Conservation (phyloP, 164 flowering plant species). For the Liquidambar formosana region DNA sequence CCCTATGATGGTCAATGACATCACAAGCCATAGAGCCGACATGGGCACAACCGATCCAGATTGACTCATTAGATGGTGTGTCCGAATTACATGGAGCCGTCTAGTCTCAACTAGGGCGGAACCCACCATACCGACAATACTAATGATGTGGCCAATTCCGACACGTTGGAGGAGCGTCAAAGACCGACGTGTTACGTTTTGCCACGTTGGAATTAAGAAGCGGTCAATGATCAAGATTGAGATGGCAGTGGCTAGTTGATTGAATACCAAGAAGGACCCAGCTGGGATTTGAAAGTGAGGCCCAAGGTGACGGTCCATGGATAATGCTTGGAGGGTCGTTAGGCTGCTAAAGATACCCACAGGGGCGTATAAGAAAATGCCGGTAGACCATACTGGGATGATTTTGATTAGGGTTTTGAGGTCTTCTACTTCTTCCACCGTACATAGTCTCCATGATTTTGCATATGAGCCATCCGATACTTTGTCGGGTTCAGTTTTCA, state of each 20-base stretch:
- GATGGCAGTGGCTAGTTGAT: slow-evolving; percentile 13
- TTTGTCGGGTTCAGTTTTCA: slow-evolving; percentile 11
- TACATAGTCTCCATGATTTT: slow-evolving; percentile 31
- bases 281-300: slow-evolving; percentile 33
- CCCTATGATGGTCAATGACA: slow-evolving; percentile 35
- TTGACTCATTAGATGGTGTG: not conserved
- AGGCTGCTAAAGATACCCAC: slow-evolving; percentile 21
- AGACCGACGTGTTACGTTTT: slow-evolving; percentile 3
- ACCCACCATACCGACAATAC: slow-evolving; percentile 11
- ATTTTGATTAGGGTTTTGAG: slow-evolving; percentile 30
- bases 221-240: slow-evolving; percentile 21
- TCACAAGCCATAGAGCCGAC: slow-evolving; percentile 45
- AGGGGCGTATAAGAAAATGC: slow-evolving; percentile 20
- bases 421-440: slow-evolving; percentile 37
- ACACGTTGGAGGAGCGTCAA: slow-evolving; percentile 25
- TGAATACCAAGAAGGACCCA: slow-evolving; percentile 14
- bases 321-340: slow-evolving; percentile 30
- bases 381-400: slow-evolving; percentile 27
- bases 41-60: slow-evolving; percentile 16
- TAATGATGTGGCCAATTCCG: slow-evolving; percentile 36
- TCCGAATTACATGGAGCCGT: slow-evolving; percentile 14
- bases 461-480: slow-evolving; percentile 14
- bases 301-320: slow-evolving; percentile 34
- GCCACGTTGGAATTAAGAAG: slow-evolving; percentile 22
- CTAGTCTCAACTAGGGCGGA: slow-evolving; percentile 27